phyloP scores from a whole-genome alignment of 2,329 filamentous ascomycete genomes.

The Harringtonia lauricola region DNA sequence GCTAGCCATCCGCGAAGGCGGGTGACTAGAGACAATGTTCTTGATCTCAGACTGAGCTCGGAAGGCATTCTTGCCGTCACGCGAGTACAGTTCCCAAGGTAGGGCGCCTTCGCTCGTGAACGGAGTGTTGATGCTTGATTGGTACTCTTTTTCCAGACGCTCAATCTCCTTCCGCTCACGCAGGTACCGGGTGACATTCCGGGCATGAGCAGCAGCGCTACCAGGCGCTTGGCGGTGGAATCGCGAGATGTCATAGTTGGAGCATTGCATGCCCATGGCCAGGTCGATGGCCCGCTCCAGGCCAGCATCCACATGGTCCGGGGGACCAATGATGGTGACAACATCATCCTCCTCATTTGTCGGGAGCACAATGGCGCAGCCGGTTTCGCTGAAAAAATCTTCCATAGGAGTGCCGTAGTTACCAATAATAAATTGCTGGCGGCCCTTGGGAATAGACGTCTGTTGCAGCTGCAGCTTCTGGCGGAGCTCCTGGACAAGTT shows the following conservation, averaged over 20 bases:
- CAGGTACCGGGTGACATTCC: constrained; percentile 79
- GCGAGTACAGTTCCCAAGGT: constrained; percentile 80
- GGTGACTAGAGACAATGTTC: constrained; percentile 61
- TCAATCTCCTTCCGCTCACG: constrained; percentile 72
- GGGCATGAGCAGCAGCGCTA: constrained; percentile 68
- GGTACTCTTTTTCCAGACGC: constrained; percentile 67
- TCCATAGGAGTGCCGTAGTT: constrained; percentile 69
- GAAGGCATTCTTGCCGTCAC: constrained; percentile 73
- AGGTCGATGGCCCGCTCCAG: constrained; percentile 80
- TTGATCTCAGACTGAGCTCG: constrained; percentile 66
- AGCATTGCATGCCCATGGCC: constrained; percentile 76
- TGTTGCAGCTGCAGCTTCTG: constrained; percentile 68
- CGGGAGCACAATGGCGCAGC: constrained; percentile 78
- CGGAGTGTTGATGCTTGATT: constrained; percentile 80
- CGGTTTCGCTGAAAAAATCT: constrained; percentile 82
- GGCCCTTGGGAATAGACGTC: constrained; percentile 70
- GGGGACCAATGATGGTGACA: constrained; percentile 74
- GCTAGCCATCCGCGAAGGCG: constrained; percentile 58
- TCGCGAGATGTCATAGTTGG: constrained; percentile 69
- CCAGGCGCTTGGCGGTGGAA: constrained; percentile 65
- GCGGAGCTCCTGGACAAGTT: constrained; percentile 63
- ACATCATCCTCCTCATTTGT: constrained; percentile 68
- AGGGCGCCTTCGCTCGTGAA: constrained; percentile 56
- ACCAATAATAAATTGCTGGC: constrained; percentile 92
- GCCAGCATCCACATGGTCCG: constrained; percentile 61